These are phyloP conservation scores for Keithomyces neogunnii DNA, from an alignment of 2,329 filamentous ascomycete species.

Conservation along the genomic window DNA sequence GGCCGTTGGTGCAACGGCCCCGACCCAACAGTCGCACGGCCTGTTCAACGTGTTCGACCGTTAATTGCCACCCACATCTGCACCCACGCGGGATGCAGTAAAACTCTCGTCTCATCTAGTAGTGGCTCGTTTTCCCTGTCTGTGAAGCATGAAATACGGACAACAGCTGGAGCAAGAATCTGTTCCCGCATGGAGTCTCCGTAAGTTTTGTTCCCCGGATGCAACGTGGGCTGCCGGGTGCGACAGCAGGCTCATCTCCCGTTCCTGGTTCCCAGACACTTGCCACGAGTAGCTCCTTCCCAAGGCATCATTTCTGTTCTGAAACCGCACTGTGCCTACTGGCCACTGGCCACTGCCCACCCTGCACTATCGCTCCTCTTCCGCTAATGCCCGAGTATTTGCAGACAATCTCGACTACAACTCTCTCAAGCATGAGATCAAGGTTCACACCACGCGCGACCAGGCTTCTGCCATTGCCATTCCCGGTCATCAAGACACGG, in stretches of 20 bases:
- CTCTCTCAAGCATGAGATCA: slow-evolving; percentile 77
- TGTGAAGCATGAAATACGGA: slow-evolving; percentile 30
- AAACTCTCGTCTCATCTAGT: background rate
- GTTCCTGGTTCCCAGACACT: background rate
- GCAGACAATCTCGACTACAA: slow-evolving; percentile 85
- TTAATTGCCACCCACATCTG: background rate
- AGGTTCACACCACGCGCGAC: slow-evolving; percentile 64
- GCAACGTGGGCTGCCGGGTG: background rate
- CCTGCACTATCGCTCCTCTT: background rate
- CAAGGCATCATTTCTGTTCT: too few relatives aligned
- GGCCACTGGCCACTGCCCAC: background rate
- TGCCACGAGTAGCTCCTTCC: too few relatives aligned
- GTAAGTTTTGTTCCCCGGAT: slow-evolving; percentile 34
- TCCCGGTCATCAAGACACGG: slow-evolving; percentile 56
- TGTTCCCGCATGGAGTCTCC: slow-evolving; percentile 73
- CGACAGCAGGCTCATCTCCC: background rate
- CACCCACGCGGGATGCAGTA: background rate
- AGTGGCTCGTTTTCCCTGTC: background rate
- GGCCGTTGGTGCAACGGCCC: too few relatives aligned
- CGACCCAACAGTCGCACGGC: too few relatives aligned
- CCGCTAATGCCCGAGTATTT: background rate
- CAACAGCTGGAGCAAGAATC: slow-evolving; percentile 62
- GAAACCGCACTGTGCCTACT: too few relatives aligned
- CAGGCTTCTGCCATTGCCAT: slow-evolving; percentile 65
- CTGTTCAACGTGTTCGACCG: too few relatives aligned